Evolutionary conservation across 257 asterid species (phyloP).

Genomic region (Nicotiana undulata): DNA sequence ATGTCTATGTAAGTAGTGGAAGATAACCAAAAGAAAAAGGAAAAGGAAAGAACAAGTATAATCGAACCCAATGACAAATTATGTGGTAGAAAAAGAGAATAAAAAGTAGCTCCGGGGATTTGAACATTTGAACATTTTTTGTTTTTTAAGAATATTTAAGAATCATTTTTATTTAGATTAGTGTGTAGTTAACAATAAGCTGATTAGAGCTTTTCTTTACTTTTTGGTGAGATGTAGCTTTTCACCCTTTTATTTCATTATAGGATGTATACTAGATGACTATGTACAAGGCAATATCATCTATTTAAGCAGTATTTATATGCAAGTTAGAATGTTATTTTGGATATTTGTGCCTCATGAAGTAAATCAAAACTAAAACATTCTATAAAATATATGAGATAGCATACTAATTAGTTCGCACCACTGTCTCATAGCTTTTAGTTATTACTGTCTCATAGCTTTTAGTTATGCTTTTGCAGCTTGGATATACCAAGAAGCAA

Average conservation of each 20-base stretch:
- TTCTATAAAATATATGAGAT: neutral
- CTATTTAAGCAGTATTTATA: neutral
- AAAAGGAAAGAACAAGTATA: too few species aligned
- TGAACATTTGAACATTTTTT: neutral
- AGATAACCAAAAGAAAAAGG: neutral
- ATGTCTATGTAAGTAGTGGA: neutral
- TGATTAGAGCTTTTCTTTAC: neutral
- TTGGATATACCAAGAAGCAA: constrained; percentile 94
- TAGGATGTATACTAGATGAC: neutral
- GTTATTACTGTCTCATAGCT: neutral
- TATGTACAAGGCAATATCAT: neutral
- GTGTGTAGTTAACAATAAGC: neutral
- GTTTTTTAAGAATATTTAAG: neutral
- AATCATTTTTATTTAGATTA: neutral
- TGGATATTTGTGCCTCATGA: neutral
- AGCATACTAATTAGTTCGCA: neutral
- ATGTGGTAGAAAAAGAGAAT: neutral
- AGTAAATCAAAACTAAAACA: neutral
- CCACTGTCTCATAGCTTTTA: neutral
- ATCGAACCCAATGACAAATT: neutral
- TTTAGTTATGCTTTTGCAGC: constrained; percentile 40
- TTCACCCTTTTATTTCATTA: neutral
- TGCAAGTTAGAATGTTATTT: neutral
- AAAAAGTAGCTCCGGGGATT: neutral
- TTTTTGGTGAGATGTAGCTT: neutral